Conservation (phyloP, 108 stramenopile species). For the Cyclotella kingstonii region DNA sequence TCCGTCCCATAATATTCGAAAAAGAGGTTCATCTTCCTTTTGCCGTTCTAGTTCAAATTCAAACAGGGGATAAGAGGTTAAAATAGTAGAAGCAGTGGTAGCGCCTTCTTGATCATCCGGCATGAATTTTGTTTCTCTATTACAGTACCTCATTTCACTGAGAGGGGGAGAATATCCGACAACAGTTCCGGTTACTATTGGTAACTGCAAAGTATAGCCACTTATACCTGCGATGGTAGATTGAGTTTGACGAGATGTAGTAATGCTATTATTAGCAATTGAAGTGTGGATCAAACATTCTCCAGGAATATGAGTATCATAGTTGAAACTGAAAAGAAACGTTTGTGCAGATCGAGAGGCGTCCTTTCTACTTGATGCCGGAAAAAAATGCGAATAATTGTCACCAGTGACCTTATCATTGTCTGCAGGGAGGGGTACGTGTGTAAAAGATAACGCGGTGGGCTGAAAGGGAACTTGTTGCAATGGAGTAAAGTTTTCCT, state of each 20-base stretch:
- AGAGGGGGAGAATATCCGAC: constrained; percentile 27
- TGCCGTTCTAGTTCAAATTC: constrained; percentile 18
- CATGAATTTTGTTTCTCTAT: not conserved
- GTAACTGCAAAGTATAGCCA: constrained; percentile 21
- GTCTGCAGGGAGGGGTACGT: too few species aligned
- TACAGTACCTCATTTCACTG: not conserved
- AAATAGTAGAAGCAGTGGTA: too few species aligned
- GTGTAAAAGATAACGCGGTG: too few species aligned
- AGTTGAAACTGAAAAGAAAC: constrained; percentile 18
- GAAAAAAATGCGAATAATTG: too few species aligned
- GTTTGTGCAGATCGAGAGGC: too few species aligned
- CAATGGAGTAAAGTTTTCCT: too few species aligned
- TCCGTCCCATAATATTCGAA: constrained; percentile 35
- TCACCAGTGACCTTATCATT: too few species aligned
- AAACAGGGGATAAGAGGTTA: not conserved
- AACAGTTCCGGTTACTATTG: constrained; percentile 22
- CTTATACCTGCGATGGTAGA: too few species aligned
- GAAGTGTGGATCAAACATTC: constrained; percentile 3
- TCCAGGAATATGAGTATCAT: constrained; percentile 11
- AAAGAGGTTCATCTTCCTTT: constrained; percentile 9
- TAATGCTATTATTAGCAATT: not conserved
- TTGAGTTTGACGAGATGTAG: not conserved
- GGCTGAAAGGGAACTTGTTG: too few species aligned
- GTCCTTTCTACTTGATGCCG: too few species aligned
- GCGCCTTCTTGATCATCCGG: constrained; percentile 5